Base-by-base conservation (phyloP, 1,139 yeast genomes). In the Hyphopichia khmerensis region DNA sequence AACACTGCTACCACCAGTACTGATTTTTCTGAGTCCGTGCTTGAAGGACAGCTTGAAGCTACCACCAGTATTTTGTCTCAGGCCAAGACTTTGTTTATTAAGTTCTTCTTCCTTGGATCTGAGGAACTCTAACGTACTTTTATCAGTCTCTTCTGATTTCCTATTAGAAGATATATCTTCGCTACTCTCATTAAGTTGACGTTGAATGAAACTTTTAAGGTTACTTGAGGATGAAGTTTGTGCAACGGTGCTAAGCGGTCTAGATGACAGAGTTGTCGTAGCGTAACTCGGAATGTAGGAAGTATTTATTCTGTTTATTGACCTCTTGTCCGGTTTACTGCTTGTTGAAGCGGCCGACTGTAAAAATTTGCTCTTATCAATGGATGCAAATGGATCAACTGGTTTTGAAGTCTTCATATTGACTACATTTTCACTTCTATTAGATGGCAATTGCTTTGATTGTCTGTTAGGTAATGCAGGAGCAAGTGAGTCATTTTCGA, bases 101-200 rank as follows among this genome's bases (percentile, higher is more conserved):
- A 15, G 9, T 29, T 57, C 65, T 35, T 62, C 72, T 47, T 71
- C 75, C 48, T 81, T 66, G 23, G 73, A 70, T 47, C 79, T 77
- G 47, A 87, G 64, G 55, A 85, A 87, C 42, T 84, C 87, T 38
- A 73, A 53, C 0, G 77, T 72, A 21, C 65, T 64, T n/a, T 17
- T 14, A 17, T 54, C 59, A 19, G 50, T 46, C 10, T 59, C 62
- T 16, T 60, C 62, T 8, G 49, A 47, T 15, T 46, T 44, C 26
- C 54, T 42, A 32, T 53, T 39, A 23, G 48, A 31, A 32, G 56
- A 32, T 11, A 54, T 18, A 38, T 52, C 57, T 32, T 59, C 63
- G 32, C 52, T 53, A 41, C 59, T 51, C 40, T 60, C 62, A 40
- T 58, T 56, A 18, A 70, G 55, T 42, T 72, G 76, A 40, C 54